Evolutionary conservation across 2,329 filamentous ascomycete genomes (phyloP).

Genomic region (Ophiostoma pallidulum): DNA sequence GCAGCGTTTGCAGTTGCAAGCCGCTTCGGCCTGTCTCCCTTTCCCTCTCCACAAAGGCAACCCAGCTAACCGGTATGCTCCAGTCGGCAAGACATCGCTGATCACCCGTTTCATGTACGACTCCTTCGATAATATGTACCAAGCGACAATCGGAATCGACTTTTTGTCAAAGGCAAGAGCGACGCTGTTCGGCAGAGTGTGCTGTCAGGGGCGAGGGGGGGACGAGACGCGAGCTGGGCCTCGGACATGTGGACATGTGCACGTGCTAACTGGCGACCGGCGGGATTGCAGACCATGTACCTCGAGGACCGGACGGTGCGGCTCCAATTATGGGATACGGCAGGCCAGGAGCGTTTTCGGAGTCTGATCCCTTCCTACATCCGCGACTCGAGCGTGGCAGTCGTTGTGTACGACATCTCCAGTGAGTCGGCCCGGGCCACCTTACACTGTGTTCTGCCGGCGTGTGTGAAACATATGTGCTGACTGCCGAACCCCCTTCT

Average conservation of each 20-base stretch:
- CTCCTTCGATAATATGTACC: conserved; percentile 99
- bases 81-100: conserved; percentile 95
- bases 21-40: too few relatives aligned
- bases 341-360: conserved; percentile 93
- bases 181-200: too few relatives aligned
- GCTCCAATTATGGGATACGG: conserved; percentile 96
- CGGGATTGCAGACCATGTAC: conserved; percentile 96
- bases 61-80: neutral
- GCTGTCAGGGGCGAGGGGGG: too few relatives aligned
- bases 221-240: neutral
- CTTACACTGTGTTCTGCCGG: neutral
- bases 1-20: too few relatives aligned
- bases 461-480: too few relatives aligned
- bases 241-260: neutral
- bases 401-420: conserved; percentile 97
- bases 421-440: conserved; percentile 39
- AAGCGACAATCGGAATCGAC: conserved; percentile 98
- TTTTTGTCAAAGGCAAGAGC: conserved; percentile 86
- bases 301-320: conserved; percentile 96
- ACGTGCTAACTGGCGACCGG: conserved; percentile 7
- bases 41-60: neutral
- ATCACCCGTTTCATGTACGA: conserved; percentile 99
- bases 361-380: conserved; percentile 98
- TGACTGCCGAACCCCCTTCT: too few relatives aligned
- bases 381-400: conserved; percentile 92